Conservation (phyloP, 257 asterid species). For the Petrea volubilis region DNA sequence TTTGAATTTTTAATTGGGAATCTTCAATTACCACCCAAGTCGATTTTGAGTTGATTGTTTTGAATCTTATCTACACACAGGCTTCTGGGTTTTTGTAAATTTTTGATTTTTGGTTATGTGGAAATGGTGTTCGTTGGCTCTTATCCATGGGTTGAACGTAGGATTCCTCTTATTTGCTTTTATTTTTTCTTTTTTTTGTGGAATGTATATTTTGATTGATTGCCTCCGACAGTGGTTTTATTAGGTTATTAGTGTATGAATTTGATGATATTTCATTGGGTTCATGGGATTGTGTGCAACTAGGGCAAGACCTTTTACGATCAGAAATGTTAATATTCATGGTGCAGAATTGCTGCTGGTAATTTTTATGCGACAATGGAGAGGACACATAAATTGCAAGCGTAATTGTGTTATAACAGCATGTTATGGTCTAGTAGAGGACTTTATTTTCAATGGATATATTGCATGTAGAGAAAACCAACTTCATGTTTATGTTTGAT, state of each 20-base stretch:
- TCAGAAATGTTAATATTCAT: constrained; percentile 2
- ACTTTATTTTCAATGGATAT: background rate
- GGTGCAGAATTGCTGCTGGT: constrained; percentile 15
- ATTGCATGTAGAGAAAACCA: background rate
- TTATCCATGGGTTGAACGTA: constrained; percentile 8
- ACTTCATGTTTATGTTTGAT: background rate
- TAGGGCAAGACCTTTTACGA: background rate
- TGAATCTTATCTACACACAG: constrained; percentile 7
- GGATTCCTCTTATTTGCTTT: background rate
- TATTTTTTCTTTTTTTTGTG: background rate
- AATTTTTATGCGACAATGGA: constrained; percentile 1
- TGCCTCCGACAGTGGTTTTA: constrained; percentile 8
- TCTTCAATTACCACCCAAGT: background rate
- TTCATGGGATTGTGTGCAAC: constrained; percentile 2
- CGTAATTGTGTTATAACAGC: background rate
- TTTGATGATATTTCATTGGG: constrained; percentile 1
- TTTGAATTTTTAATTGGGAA: background rate
- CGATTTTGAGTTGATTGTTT: constrained; percentile 12
- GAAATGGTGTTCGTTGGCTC: constrained; percentile 9
- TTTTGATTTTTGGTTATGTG: background rate
- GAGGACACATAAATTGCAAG: background rate
- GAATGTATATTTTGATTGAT: constrained; percentile 6
- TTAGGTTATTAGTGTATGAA: background rate
- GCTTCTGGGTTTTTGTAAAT: background rate
- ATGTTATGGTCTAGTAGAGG: background rate